These are phyloP conservation scores for Fusarium concolor DNA, from an alignment of 2,329 filamentous ascomycete genomes.

Conservation along the genomic window DNA sequence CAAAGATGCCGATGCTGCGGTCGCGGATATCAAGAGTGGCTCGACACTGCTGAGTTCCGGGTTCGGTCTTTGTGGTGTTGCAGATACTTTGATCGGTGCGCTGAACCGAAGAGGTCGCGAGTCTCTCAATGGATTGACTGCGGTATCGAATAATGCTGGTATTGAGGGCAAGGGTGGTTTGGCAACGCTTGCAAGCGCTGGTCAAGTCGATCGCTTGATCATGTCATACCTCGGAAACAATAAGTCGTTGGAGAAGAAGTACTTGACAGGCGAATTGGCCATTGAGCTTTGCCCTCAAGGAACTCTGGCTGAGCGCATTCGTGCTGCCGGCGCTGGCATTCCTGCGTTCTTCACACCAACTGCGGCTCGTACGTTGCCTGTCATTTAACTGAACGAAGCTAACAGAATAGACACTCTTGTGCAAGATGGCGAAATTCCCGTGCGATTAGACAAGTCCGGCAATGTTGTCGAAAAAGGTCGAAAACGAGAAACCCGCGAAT, in stretches of 20 bases:
- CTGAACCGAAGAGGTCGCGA: conserved; percentile 70
- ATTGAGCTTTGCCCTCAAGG: conserved; percentile 83
- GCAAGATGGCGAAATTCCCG: conserved; percentile 75
- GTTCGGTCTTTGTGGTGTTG: conserved; percentile 85
- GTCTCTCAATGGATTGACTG: conserved; percentile 74
- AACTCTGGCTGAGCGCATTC: conserved; percentile 77
- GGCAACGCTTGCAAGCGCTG: conserved; percentile 73
- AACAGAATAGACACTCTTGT: conserved; percentile 67
- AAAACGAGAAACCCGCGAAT: conserved; percentile 77
- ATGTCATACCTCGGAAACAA: conserved; percentile 83
- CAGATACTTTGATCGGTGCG: conserved; percentile 78
- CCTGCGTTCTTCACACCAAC: conserved; percentile 86
- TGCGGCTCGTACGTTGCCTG: conserved; percentile 65
- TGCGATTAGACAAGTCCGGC: conserved; percentile 69
- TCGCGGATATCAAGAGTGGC: conserved; percentile 76
- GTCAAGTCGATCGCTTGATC: conserved; percentile 78
- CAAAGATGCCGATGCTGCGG: conserved; percentile 72
- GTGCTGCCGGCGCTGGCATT: conserved; percentile 80
- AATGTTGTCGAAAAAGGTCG: conserved; percentile 72
- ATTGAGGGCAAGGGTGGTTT: conserved; percentile 75
- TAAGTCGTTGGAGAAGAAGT: conserved; percentile 79
- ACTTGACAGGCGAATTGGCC: conserved; percentile 78
- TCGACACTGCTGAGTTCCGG: conserved; percentile 80
- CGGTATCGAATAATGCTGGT: conserved; percentile 85
- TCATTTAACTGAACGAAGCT: neutral